phyloP scores from a whole-genome alignment of 768 basidiomycete genomes.

The Russula sp. region DNA sequence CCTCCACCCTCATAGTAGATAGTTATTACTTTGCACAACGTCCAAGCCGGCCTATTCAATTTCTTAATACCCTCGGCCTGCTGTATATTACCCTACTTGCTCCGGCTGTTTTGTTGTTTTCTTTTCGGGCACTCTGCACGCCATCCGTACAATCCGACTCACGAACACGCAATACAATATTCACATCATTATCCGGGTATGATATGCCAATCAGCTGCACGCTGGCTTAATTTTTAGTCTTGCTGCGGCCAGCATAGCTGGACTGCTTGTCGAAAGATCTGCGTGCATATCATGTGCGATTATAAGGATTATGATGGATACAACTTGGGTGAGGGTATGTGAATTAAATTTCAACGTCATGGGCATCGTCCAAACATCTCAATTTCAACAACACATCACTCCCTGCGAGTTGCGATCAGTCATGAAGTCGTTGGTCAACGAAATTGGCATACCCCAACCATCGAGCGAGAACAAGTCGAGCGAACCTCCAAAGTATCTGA shows the following conservation, averaged over 20 bases:
- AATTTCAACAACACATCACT: constrained; percentile 56
- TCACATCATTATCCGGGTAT: constrained; percentile 23
- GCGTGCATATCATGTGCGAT: background rate
- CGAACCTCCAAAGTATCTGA: constrained; percentile 81
- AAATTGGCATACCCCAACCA: constrained; percentile 64
- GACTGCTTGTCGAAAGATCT: background rate
- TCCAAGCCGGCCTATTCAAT: constrained; percentile 21
- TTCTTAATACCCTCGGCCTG: constrained; percentile 41
- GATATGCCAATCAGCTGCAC: constrained; percentile 12
- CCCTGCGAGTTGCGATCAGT: constrained; percentile 35
- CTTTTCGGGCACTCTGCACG: constrained; percentile 36
- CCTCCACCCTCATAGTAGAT: constrained; percentile 24
- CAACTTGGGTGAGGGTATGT: background rate
- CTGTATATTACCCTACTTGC: constrained; percentile 44
- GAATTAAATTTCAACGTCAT: constrained; percentile 47
- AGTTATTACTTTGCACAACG: constrained; percentile 24
- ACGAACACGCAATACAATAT: constrained; percentile 36
- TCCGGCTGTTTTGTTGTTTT: constrained; percentile 39
- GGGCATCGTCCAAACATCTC: constrained; percentile 51
- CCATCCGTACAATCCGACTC: constrained; percentile 39
- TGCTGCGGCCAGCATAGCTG: background rate
- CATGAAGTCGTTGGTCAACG: background rate
- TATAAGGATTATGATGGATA: constrained; percentile 5
- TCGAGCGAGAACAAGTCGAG: constrained; percentile 78
- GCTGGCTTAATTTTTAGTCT: background rate